phyloP scores from a whole-genome alignment of 331 rosid genomes.

The Quercus lobata region DNA sequence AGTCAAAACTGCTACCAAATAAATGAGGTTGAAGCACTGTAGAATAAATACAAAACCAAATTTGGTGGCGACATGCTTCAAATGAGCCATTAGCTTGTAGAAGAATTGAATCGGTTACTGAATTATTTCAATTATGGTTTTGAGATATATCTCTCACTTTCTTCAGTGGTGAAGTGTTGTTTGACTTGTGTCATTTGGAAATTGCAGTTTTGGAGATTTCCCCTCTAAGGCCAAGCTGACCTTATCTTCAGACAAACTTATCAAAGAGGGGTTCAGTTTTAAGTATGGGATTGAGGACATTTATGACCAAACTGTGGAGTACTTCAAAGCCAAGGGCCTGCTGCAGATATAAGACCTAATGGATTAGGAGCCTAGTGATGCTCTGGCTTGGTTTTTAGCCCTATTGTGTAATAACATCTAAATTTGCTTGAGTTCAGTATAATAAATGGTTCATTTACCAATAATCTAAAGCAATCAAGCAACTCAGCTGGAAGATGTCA shows the following conservation, averaged over 20 bases:
- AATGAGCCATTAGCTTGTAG: neutral
- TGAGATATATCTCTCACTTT: neutral
- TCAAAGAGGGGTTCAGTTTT: conserved; percentile 70
- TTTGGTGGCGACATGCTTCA: neutral
- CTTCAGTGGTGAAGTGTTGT: neutral
- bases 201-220: conserved; percentile 56
- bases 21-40: neutral
- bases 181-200: conserved; percentile 4
- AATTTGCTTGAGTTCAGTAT: neutral
- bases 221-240: conserved; percentile 57
- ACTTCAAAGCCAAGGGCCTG: conserved; percentile 54
- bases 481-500: neutral
- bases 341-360: conserved; percentile 33
- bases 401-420: neutral
- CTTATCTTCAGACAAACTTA: conserved; percentile 66
- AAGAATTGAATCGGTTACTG: neutral
- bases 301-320: conserved; percentile 63
- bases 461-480: neutral
- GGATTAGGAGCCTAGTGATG: conserved; percentile 3
- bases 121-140: neutral
- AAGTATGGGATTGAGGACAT: conserved; percentile 57
- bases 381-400: neutral
- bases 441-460: neutral
- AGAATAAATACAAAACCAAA: neutral
- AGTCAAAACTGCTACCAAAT: too few species aligned